Evolutionary conservation across 2,329 filamentous ascomycete genomes (phyloP).

Genomic region (Nannizziopsis arthrosporioides): DNA sequence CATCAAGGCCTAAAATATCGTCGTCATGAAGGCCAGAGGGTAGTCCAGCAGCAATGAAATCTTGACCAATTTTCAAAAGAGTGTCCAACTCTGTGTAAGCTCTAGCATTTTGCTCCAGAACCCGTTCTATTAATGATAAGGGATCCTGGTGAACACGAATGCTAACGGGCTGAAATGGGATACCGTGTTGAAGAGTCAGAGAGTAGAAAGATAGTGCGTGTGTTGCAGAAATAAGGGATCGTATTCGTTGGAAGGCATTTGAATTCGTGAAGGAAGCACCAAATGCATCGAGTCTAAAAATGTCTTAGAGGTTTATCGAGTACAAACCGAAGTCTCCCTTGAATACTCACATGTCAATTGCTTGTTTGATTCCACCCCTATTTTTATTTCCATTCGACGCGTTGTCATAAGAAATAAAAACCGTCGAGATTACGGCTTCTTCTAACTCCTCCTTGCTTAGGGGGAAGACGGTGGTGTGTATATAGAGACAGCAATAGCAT

Average conservation of each 20-base stretch:
- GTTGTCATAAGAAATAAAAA: constrained; percentile 50
- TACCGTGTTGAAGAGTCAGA: constrained; percentile 50
- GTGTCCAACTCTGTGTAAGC: constrained; percentile 55
- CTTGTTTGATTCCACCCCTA: constrained; percentile 51
- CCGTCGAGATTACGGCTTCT: constrained; percentile 40
- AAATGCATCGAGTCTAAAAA: constrained; percentile 33
- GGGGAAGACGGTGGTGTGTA: constrained; percentile 26
- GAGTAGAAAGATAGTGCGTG: constrained; percentile 56
- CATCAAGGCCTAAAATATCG: constrained; percentile 9
- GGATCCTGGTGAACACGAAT: constrained; percentile 54
- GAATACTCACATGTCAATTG: constrained; percentile 44
- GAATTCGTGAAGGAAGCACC: constrained; percentile 33
- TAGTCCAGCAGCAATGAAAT: constrained; percentile 42
- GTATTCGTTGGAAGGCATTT: constrained; percentile 33
- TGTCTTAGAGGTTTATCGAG: constrained; percentile 8
- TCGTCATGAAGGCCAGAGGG: constrained; percentile 20
- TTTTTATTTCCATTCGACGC: constrained; percentile 54
- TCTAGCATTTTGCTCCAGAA: constrained; percentile 50
- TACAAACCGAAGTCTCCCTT: background rate
- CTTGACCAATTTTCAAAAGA: constrained; percentile 48
- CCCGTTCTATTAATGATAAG: constrained; percentile 46
- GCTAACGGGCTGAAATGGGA: constrained; percentile 55
- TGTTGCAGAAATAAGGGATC: constrained; percentile 48
- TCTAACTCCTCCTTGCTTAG: constrained; percentile 40
- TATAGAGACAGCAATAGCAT: constrained; percentile 31